A percentile compares a stretch with the other conserved stretches of the same genome.
phyloP scores from a whole-genome alignment of 1,284 basidiomycete species.

The Trametes pubescens region DNA sequence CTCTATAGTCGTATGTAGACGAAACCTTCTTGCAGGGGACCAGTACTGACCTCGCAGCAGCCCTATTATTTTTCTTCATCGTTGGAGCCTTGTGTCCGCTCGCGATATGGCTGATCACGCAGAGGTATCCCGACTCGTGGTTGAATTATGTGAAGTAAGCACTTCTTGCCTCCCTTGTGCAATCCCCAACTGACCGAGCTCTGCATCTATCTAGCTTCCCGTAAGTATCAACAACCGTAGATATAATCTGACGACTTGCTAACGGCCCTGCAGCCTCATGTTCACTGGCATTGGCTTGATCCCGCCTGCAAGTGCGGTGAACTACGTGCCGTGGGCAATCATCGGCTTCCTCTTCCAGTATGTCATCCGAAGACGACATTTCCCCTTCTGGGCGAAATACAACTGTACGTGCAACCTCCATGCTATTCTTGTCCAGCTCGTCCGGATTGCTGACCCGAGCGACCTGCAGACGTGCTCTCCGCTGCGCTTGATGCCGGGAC shows the following conservation, averaged over 20 bases:
- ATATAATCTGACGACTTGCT: conserved; percentile 22
- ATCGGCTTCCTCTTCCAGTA: conserved; percentile 54
- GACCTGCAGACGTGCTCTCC: conserved; percentile 52
- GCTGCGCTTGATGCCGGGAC: conserved; percentile 61
- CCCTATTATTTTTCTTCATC: conserved; percentile 56
- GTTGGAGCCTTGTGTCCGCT: conserved; percentile 54
- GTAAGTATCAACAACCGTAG: conserved; percentile 25
- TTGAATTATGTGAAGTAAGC: conserved; percentile 54
- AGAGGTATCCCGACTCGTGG: conserved; percentile 48
- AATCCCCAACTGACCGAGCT: neutral
- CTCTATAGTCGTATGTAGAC: conserved; percentile 31
- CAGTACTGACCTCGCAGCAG: conserved; percentile 22
- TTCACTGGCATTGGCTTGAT: conserved; percentile 46
- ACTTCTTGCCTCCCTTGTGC: neutral
- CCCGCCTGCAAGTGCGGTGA: conserved; percentile 54
- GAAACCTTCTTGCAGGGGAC: neutral
- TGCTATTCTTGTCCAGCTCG: too few species aligned
- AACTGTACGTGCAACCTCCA: conserved; percentile 46
- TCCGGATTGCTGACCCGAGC: neutral
- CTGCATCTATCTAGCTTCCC: conserved; percentile 30
- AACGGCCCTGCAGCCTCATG: conserved; percentile 35
- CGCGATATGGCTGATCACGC: conserved; percentile 47
- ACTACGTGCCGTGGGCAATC: conserved; percentile 51
- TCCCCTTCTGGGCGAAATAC: conserved; percentile 55
- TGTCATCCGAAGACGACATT: conserved; percentile 47